Conservation (phyloP, 1,139 yeast species). For the Debaryomyces psychrophilus region DNA sequence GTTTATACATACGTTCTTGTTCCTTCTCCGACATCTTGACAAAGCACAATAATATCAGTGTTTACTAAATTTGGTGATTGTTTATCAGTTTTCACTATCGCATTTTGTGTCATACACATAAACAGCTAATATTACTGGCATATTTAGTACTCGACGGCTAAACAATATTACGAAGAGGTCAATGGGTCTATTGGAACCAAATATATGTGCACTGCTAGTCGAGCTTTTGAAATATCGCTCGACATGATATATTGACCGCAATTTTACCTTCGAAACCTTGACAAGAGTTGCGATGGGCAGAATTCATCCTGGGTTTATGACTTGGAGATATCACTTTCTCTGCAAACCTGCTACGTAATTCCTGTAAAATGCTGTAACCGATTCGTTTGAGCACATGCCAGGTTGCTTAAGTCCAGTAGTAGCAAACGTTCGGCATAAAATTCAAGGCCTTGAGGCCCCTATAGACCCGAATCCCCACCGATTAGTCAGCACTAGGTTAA, state of each 20-base stretch:
- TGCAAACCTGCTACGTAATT: no score
- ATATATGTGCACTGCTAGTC: background rate
- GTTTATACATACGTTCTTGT: constrained; percentile 9
- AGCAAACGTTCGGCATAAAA: background rate
- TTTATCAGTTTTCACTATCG: constrained; percentile 3
- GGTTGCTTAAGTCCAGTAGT: background rate
- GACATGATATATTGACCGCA: background rate
- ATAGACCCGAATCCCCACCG: background rate
- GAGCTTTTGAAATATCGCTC: background rate
- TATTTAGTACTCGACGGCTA: background rate
- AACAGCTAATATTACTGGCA: background rate
- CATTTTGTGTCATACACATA: constrained; percentile 9
- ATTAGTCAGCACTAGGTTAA: background rate
- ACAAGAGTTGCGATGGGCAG: no score
- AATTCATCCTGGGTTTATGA: no score
- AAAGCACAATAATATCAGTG: background rate
- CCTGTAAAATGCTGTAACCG: no score
- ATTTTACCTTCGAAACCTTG: background rate
- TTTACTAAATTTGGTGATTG: constrained; percentile 3
- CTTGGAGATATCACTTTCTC: no score
- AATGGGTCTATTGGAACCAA: background rate
- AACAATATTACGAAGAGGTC: background rate
- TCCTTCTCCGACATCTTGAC: constrained; percentile 9
- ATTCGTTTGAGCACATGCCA: background rate
- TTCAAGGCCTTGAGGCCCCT: background rate